Evolutionary conservation across 2,329 filamentous ascomycete species (phyloP), one percentile per base, ranked within the genome.

Genomic region (Bisporella sp.): DNA sequence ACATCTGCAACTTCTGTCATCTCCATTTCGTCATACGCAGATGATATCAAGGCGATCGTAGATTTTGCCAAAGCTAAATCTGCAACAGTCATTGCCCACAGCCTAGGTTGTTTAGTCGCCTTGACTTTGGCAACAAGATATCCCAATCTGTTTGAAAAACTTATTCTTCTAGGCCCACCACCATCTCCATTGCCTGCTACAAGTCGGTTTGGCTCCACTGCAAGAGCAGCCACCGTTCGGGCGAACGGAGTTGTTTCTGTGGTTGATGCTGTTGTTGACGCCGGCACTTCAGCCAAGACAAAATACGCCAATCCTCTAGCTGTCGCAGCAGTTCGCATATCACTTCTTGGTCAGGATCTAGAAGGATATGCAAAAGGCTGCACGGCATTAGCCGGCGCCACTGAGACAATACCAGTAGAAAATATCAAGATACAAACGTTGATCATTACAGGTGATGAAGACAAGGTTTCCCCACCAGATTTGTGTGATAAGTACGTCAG

Each of bases 351-450:
- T 0, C 74, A 77, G 54, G 71, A 78, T 54, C 67, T 73, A 0
- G 76, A 81, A 54, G 73, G 73, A 1, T 81, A 79, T 59, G 77
- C 77, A 1, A 81, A 80, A 53, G 76, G 69, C 0, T 76, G 73
- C 41, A 64, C 65, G 31, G 76, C 76, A 3, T 64, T 79, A 31
- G 76, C 72, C 4, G 63, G 63, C 4, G 69, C 69, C 1, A 60
- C 59, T 1, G 55, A 61, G 21, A 49, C 56, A 12, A 45, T 74
- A 28, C 59, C 68, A 28, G 55, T 73, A 2, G 54, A 62, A 21
- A 52, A 59, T 5, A 46, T 75, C 4, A 55, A 64, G 6, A 57
- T 61, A 5, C 56, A 62, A n/a, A 66, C 65, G 1, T 56, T 70
- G 31, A 64, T 79, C 41, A 52, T 78, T 2, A 72, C 71, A 0